phyloP scores from a whole-genome alignment of 2,329 filamentous ascomycete genomes.

The Colletotrichum siamense region DNA sequence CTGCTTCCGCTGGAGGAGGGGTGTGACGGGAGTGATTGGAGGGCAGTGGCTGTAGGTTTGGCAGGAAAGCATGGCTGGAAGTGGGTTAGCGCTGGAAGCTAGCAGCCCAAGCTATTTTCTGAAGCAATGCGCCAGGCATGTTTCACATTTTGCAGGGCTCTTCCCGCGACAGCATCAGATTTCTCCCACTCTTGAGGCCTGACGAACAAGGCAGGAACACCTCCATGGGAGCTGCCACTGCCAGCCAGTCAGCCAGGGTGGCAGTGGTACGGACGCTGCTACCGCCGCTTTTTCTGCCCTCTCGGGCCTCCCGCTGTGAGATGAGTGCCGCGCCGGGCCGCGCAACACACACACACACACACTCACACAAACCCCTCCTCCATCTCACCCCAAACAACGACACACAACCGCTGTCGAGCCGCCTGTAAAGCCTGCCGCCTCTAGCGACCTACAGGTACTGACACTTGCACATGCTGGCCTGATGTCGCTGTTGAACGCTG shows the following conservation, averaged over 20 bases:
- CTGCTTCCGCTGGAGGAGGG: slow-evolving; percentile 24
- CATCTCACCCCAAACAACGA: neutral
- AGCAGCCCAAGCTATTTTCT: slow-evolving; percentile 43
- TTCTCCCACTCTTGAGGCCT: neutral
- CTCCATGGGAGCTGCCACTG: no score
- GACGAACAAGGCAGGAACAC: neutral
- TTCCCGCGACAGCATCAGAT: slow-evolving; percentile 13
- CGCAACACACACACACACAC: neutral
- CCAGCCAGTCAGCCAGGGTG: neutral
- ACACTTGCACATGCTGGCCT: neutral
- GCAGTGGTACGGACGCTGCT: neutral
- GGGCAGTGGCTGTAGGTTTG: slow-evolving; percentile 24
- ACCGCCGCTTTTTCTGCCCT: neutral
- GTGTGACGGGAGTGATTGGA: slow-evolving; percentile 25
- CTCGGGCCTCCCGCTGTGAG: neutral
- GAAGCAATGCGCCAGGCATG: slow-evolving; percentile 56
- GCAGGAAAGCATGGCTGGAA: slow-evolving; percentile 14
- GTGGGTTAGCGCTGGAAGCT: slow-evolving; percentile 37
- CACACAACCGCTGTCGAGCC: neutral
- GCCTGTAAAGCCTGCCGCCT: neutral
- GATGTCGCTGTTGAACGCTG: neutral
- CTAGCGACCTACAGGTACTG: neutral
- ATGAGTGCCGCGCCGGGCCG: slow-evolving; percentile 1
- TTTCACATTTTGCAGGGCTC: slow-evolving; percentile 49
- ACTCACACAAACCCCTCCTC: neutral